Base-by-base conservation (phyloP, 495 filamentous ascomycete species). In the Trichodelitschia bisporula region DNA sequence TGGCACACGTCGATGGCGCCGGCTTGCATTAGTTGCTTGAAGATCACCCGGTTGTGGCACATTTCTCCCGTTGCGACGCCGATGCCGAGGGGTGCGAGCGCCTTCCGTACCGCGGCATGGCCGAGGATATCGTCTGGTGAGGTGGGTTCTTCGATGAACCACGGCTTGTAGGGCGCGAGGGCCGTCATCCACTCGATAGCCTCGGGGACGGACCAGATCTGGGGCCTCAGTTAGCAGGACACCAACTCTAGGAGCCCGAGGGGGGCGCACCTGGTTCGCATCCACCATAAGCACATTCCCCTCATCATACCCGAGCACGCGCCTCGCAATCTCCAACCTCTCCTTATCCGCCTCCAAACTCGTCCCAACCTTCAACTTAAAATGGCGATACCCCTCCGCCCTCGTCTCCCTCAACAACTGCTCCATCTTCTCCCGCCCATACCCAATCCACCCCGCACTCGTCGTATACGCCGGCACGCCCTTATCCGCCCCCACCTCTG, bases 71-170 rank as follows among this genome's bases (percentile, higher is more conserved):
- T 92, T 11, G 82, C 82, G 14, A 92, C 82, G 27, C 77, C 77
- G 40, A 92, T 72, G 35, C 69, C 69, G 45, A 69, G 50, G 1
- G 72, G 73, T 16, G 56, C 55, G 8, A 92, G 62, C 1, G 80
- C 82, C 33, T 80, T 70, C 15, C 73, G 65, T 41, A 92, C 71
- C 3, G 75, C 71, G 31, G 72, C 72, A 59, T 92, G 82, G 21
- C 82, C 82, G 26, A 83, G 68, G 33, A 92, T 69, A 53, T 92
- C 82, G 42, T 92, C 82, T 10, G 82, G 82, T 25, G 72, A 78
- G 26, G 82, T 92, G n/a, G 82, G 82, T 60, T 92, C 82, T 54
- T 92, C 82, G 41, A 92, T 91, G 56, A 92, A 92, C 82, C 82
- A 92, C 26, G 82, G 82, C 56, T 72, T 70, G 60, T 77, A 92